These are phyloP conservation scores for Adansonia madagascariensis DNA, from an alignment of 441 rosid genomes.

Conservation along the genomic window DNA sequence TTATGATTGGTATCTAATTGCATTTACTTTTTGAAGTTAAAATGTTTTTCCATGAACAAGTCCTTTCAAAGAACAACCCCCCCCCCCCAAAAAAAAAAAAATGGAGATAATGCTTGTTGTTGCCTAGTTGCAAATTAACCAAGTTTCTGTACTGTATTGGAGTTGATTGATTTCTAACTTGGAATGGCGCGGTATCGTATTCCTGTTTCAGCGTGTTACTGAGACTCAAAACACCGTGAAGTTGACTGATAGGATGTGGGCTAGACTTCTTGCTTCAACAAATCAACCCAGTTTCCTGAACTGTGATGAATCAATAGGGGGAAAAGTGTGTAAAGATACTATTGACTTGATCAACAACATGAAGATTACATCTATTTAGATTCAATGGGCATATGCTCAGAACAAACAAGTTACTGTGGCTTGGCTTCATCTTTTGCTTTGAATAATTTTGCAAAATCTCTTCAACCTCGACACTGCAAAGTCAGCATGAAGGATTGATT, in stretches of 20 bases:
- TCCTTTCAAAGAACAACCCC: not conserved
- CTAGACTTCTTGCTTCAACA: constrained; percentile 81
- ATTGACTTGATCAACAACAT: constrained; percentile 45
- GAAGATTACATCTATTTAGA: constrained; percentile 46
- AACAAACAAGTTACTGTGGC: constrained; percentile 30
- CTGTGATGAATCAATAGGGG: constrained; percentile 39
- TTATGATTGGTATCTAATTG: constrained; percentile 7
- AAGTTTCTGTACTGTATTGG: not conserved
- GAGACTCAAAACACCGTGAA: constrained; percentile 62
- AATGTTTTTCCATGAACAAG: not conserved
- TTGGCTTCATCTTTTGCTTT: not conserved
- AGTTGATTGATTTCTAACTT: constrained; percentile 26
- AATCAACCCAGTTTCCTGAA: constrained; percentile 76
- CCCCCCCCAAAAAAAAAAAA: not conserved
- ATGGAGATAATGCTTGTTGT: not conserved
- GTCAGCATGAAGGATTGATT: not conserved
- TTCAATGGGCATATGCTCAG: constrained; percentile 18
- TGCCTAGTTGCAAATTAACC: constrained; percentile 10
- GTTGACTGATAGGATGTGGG: constrained; percentile 80
- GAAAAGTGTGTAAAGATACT: constrained; percentile 40
- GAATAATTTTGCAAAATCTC: constrained; percentile 13
- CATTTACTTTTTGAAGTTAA: constrained; percentile 10
- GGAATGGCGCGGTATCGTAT: constrained; percentile 24
- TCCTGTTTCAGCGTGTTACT: constrained; percentile 61
- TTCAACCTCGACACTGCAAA: not conserved